phyloP scores from a whole-genome alignment of 169 alveolate genomes.

The Cyclospora cayetanensis region DNA sequence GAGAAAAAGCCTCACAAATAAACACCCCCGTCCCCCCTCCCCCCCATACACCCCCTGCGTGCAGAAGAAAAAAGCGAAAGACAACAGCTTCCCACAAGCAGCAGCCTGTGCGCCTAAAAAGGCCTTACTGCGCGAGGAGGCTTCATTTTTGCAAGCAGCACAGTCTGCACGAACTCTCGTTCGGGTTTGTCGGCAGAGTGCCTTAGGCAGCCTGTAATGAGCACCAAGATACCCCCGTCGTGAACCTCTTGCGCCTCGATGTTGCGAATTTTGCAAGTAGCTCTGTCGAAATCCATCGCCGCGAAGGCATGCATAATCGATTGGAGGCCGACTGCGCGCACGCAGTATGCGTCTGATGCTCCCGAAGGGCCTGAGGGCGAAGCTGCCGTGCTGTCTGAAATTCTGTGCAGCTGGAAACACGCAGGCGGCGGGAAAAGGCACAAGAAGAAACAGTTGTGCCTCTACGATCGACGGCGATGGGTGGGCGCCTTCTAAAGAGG shows the following conservation, averaged over 20 bases:
- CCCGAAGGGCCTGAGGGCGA: background rate
- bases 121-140: conserved; percentile 60
- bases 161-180: conserved; percentile 69
- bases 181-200: conserved; percentile 46
- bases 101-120: too few species aligned
- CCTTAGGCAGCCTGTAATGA: conserved; percentile 69
- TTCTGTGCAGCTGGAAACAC: conserved; percentile 30
- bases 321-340: conserved; percentile 33
- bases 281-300: background rate
- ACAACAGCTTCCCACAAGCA: too few species aligned
- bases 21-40: too few species aligned
- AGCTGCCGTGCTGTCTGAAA: conserved; percentile 44
- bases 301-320: conserved; percentile 32
- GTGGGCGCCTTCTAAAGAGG: too few species aligned
- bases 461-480: too few species aligned
- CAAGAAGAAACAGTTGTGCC: background rate
- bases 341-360: background rate
- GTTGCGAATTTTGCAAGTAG: conserved; percentile 63
- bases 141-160: conserved; percentile 67
- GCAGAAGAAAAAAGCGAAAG: too few species aligned
- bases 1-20: too few species aligned
- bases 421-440: background rate
- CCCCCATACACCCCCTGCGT: too few species aligned
- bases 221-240: conserved; percentile 71
- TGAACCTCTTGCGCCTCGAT: conserved; percentile 72